Base-by-base conservation (phyloP, 371 early-diverging fungal species). In the Dichotomocladium elegans region DNA sequence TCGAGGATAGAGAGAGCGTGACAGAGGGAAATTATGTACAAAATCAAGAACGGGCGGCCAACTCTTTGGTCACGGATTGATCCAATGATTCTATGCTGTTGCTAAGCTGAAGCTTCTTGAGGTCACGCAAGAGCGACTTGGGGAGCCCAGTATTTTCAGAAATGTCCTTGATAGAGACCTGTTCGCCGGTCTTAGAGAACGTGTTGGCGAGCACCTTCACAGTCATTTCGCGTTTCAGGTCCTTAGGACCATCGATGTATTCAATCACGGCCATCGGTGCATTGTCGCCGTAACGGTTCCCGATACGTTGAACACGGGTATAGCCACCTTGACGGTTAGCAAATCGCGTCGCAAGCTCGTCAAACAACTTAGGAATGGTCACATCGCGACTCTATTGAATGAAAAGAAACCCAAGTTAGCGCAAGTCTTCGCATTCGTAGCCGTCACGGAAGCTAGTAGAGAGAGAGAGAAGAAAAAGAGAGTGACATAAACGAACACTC, bases 241-340 rank as follows among this genome's bases (percentile, higher is more conserved):
- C 87, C 25, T 67, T 70, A 7, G 81, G 80, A 34, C 80, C 82
- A 51, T 82, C 87, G 54, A 87, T 78, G 54, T 80, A 88, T 71
- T 96, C 96, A 42, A 98, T 86, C 52, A 95, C 83, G 6, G 96
- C 95, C 77, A 91, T 85, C 3, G 93, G 93, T 3, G 95, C 94
- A 52, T 89, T 81, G 71, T 96, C 98, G 31, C 88, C 86, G 34
- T 84, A 83, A 42, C 92, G 83, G 68, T 72, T 83, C 30, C 95
- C 96, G 54, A 87, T 77, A 50, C 85, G 81, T 57, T 87, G 80
- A 42, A 98, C 77, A 21, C 98, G 90, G 12, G 94, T 93, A 74
- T 94, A 98, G 21, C 96, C 97, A 49, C 96, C 95, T 25, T 75
- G 65, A 27, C 94, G 86, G 27, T 64, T 72, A 43, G 82, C 76